A percentile compares a stretch with the other conserved stretches of the same genome.
phyloP scores from a whole-genome alignment of 352 stramenopile species.

The Phytophthora sojae region DNA sequence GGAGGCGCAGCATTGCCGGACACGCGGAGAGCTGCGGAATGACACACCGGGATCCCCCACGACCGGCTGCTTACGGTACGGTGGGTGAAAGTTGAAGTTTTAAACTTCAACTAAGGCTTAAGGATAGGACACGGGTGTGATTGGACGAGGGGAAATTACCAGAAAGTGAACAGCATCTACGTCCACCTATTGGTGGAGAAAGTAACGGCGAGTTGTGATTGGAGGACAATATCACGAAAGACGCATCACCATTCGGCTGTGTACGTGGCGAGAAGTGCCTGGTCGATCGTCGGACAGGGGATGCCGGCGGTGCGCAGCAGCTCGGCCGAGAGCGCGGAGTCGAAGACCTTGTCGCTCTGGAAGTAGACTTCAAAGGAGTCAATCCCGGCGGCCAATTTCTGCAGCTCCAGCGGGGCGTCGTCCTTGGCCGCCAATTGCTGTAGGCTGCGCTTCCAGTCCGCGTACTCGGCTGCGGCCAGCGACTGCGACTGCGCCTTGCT shows the following conservation, averaged over 20 bases:
- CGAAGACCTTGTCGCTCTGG: constrained; percentile 70
- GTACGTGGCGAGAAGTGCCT: constrained; percentile 53
- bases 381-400: constrained; percentile 68
- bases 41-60: neutral
- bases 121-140: neutral
- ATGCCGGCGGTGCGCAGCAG: constrained; percentile 52
- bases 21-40: constrained; percentile 14
- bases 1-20: constrained; percentile 33
- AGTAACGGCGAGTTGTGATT: neutral
- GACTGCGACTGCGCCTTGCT: constrained; percentile 19
- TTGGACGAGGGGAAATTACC: constrained; percentile 18
- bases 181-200: neutral
- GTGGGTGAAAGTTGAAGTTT: constrained; percentile 18
- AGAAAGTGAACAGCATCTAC: neutral
- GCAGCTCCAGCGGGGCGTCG: constrained; percentile 44
- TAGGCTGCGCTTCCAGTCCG: constrained; percentile 46
- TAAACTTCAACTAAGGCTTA: constrained; percentile 25
- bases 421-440: constrained; percentile 38
- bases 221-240: too few species aligned
- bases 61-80: neutral
- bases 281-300: constrained; percentile 52
- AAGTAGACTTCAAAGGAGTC: constrained; percentile 78
- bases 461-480: constrained; percentile 43
- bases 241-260: constrained; percentile 43
- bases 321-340: constrained; percentile 52